A percentile compares a stretch with the other conserved stretches of the same genome.
phyloP scores from a whole-genome alignment of 2,329 filamentous ascomycete species.

The Cucurbitaria berberidis region DNA sequence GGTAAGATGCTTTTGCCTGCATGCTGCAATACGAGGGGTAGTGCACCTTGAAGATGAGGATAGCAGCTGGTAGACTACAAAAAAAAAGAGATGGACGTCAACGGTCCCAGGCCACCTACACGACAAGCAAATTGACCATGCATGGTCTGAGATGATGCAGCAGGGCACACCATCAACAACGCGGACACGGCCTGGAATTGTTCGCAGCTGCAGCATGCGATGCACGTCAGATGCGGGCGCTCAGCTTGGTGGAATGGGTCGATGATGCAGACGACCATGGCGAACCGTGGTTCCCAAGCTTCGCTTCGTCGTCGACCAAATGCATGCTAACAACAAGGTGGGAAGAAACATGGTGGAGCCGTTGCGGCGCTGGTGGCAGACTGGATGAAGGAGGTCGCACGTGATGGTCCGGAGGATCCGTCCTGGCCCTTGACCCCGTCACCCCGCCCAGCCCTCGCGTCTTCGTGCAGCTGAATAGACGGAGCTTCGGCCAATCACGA shows the following conservation, averaged over 20 bases:
- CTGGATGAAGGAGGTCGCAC: constrained; percentile 8
- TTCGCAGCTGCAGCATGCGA: constrained; percentile 18
- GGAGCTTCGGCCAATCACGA: constrained; percentile 27
- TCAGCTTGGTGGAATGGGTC: constrained; percentile 1
- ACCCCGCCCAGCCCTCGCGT: constrained; percentile 14
- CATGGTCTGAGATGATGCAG: too few relatives aligned
- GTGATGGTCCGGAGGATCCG: constrained; percentile 23
- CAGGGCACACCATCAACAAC: background rate
- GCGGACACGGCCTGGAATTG: constrained; percentile 8
- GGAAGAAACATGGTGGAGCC: too few relatives aligned
- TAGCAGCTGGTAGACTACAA: background rate
- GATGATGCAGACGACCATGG: constrained; percentile 12
- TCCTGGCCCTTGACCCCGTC: constrained; percentile 15
- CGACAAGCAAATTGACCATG: background rate
- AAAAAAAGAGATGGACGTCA: background rate
- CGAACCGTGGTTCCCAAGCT: constrained; percentile 17
- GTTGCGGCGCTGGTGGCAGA: too few relatives aligned
- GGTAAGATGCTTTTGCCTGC: too few relatives aligned
- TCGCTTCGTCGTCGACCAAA: background rate
- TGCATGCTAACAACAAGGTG: too few relatives aligned
- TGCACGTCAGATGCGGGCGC: constrained; percentile 16
- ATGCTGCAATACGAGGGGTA: background rate
- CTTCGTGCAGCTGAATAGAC: constrained; percentile 16
- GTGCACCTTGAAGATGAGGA: background rate
- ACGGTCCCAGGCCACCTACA: background rate